Percentiles rank a stretch among this genome's conserved stretches.
Conservation (phyloP, 1,139 yeast genomes). For the Nakaseomyces delphensis region DNA sequence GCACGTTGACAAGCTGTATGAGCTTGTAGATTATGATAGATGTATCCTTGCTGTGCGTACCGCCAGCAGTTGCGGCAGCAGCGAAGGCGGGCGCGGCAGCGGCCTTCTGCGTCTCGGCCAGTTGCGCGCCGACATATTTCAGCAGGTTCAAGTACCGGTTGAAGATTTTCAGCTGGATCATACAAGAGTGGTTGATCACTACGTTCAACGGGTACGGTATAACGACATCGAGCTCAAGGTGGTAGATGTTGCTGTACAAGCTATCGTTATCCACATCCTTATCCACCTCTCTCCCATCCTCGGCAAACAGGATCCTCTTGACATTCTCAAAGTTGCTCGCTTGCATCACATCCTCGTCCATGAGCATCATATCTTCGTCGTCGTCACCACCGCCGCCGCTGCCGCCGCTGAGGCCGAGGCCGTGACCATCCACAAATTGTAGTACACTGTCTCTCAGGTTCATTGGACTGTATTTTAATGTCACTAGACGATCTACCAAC, state of each 20-base stretch:
- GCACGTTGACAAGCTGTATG: constrained; percentile 20
- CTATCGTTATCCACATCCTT: constrained; percentile 18
- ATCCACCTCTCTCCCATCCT: constrained; percentile 21
- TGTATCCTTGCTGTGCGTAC: constrained; percentile 15
- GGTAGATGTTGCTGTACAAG: constrained; percentile 36
- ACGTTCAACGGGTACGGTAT: constrained; percentile 85
- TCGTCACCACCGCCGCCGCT: neutral
- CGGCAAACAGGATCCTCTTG: constrained; percentile 10
- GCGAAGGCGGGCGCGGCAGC: no score
- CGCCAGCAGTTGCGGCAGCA: constrained; percentile 1
- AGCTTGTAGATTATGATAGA: constrained; percentile 5
- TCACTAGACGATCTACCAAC: constrained; percentile 25
- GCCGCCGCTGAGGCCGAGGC: constrained; percentile 5
- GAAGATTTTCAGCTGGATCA: constrained; percentile 71
- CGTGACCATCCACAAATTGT: constrained; percentile 15
- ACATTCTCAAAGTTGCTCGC: constrained; percentile 3
- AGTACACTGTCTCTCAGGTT: constrained; percentile 9
- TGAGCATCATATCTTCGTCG: neutral
- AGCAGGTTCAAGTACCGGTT: constrained; percentile 63
- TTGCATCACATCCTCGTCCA: constrained; percentile 5
- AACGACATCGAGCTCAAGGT: constrained; percentile 55
- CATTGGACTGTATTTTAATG: constrained; percentile 14
- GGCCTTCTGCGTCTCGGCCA: no score
- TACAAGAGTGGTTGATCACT: constrained; percentile 58
- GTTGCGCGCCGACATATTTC: constrained; percentile 50